A percentile compares a stretch with the other conserved stretches of the same genome.
Evolutionary conservation across 1,284 basidiomycete species (phyloP).

Genomic region (Flammula alnicola): DNA sequence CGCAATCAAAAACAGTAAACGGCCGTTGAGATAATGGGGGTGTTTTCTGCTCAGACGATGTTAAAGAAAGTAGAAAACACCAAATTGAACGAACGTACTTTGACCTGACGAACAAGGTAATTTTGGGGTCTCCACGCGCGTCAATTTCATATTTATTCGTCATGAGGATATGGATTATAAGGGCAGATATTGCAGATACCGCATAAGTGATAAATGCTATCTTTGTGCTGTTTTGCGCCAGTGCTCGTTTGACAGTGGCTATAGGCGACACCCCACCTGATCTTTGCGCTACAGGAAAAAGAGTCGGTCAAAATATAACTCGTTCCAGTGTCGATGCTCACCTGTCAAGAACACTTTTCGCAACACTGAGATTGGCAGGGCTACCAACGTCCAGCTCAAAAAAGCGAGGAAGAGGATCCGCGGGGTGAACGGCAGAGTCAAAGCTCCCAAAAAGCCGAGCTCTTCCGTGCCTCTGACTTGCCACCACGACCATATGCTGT

Average conservation of each 20-base stretch:
- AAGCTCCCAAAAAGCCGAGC: constrained; percentile 35
- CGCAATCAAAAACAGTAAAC: constrained; percentile 58
- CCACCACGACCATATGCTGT: constrained; percentile 46
- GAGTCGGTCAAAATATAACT: not conserved
- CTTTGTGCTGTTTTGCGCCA: constrained; percentile 50
- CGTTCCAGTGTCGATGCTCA: constrained; percentile 38
- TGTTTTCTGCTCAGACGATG: constrained; percentile 54
- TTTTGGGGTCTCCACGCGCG: constrained; percentile 39
- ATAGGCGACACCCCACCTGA: constrained; percentile 56
- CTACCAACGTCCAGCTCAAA: constrained; percentile 37
- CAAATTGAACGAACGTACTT: constrained; percentile 42
- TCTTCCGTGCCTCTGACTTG: constrained; percentile 35
- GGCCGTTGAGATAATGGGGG: constrained; percentile 70
- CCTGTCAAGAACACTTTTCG: constrained; percentile 60
- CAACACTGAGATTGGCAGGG: constrained; percentile 55
- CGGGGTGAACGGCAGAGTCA: constrained; percentile 45
- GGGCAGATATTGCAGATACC: constrained; percentile 46
- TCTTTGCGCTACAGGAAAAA: constrained; percentile 42
- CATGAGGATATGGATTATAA: constrained; percentile 45
- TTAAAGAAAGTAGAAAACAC: not conserved
- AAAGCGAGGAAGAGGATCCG: constrained; percentile 35
- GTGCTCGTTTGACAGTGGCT: constrained; percentile 46
- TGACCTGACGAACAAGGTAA: constrained; percentile 66
- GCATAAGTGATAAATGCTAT: constrained; percentile 48
- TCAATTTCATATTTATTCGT: constrained; percentile 35